Evolutionary conservation across 2,329 filamentous ascomycete species (phyloP).

Genomic region (Pseudogymnoascus sp.): DNA sequence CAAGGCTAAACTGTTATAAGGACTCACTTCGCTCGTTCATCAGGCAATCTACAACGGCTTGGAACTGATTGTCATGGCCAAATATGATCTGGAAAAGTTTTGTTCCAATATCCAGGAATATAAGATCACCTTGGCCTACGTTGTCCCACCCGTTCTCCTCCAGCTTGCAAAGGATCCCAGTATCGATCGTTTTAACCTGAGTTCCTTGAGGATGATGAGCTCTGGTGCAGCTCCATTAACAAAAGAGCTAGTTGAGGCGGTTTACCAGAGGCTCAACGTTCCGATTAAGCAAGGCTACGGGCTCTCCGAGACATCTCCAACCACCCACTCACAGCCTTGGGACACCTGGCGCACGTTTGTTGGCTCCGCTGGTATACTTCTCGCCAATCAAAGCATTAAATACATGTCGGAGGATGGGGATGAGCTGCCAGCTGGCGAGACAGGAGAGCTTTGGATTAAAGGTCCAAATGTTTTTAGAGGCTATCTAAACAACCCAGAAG

Average conservation of each 20-base stretch:
- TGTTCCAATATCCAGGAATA: slow-evolving; percentile 69
- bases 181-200: slow-evolving; percentile 72
- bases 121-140: slow-evolving; percentile 66
- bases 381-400: not conserved
- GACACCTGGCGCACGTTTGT: slow-evolving; percentile 45
- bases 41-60: slow-evolving; percentile 58
- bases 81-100: slow-evolving; percentile 72
- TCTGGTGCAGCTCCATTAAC: slow-evolving; percentile 78
- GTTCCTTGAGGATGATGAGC: slow-evolving; percentile 72
- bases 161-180: slow-evolving; percentile 69
- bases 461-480: slow-evolving; percentile 33
- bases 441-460: slow-evolving; percentile 19
- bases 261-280: slow-evolving; percentile 65
- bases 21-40: slow-evolving; percentile 64
- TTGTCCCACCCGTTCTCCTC: slow-evolving; percentile 76
- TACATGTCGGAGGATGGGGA: not conserved
- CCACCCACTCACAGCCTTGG: slow-evolving; percentile 63
- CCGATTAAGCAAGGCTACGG: slow-evolving; percentile 87
- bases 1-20: slow-evolving; percentile 29
- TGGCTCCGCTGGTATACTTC: not conserved
- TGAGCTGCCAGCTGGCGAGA: not conserved
- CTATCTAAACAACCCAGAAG: slow-evolving; percentile 32
- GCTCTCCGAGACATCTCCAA: slow-evolving; percentile 74
- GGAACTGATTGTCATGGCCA: slow-evolving; percentile 62
- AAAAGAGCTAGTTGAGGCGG: slow-evolving; percentile 64